Evolutionary conservation across 2,329 filamentous ascomycete species (phyloP), one percentile per base, ranked within the genome.

Genomic region (Stagonosporopsis rhizophila): DNA sequence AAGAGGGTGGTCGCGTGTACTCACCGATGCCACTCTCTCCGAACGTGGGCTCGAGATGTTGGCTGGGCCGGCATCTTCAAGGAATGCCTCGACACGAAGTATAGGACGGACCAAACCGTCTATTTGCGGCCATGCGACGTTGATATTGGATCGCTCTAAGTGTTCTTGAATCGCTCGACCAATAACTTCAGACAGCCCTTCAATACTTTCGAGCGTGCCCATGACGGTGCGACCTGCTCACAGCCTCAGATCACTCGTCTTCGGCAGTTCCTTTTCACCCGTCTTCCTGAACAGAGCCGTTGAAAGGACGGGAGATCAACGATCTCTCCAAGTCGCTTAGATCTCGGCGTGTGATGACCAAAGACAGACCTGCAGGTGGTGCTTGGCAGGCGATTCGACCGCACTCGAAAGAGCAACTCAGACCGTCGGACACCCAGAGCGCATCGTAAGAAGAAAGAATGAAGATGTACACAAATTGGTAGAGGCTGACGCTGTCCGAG

Each of bases 121-220:
- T 22, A 68, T 59, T 25, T 67, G 66, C 20, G 68, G 67, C 71
- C 68, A 73, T 34, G 64, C 53, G 7, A 62, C 28, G 22, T 61
- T 61, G 52, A 66, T 60, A 27, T 71, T 67, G 7, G 57, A 64
- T 19, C 56, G 66, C 23, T 64, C 60, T 20, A 74, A 50, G 42
- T 73, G 65, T 37, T 72, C 69, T 34, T 71, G 67, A 34, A 74
- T 69, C 1, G 68, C 68, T 40, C 59, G 62, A 25, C 55, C 62
- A 45, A 74, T 72, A 38, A 64, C 68, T 39, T 73, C 69, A 27
- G 68, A 70, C 9, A 74, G 65, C 2, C 65, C 68, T 20, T 71
- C 67, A n/a, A 73, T 53, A 22, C 62, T 52, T 14, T 63, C 56
- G 17, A 66, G 52, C 2, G 52, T 25, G 20, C 52, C 53, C 69